phyloP scores from a whole-genome alignment of 257 asterid genomes.

The Capsicum chinense region DNA sequence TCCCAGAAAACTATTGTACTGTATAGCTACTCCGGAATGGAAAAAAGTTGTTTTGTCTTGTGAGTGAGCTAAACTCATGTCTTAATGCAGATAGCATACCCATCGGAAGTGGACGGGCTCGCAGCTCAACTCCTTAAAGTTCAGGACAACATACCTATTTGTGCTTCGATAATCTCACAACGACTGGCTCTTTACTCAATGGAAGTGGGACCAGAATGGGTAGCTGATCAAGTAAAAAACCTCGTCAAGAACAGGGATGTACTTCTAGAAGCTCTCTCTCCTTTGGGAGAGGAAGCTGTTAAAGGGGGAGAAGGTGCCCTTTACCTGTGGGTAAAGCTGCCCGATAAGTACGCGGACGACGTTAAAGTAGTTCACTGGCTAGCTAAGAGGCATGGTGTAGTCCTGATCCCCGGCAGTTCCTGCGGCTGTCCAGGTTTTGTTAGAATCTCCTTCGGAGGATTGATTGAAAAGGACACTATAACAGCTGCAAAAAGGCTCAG shows the following conservation, averaged over 20 bases:
- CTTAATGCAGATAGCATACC: conserved; percentile 81
- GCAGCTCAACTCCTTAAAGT: conserved; percentile 82
- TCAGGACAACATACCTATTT: conserved; percentile 97
- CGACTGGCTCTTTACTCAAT: conserved; percentile 76
- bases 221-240: conserved; percentile 60
- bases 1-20: background rate
- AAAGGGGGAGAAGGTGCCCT: conserved; percentile 98
- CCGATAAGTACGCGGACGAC: conserved; percentile 58
- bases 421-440: conserved; percentile 78
- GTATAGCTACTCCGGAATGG: background rate
- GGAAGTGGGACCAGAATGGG: conserved; percentile 94
- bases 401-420: conserved; percentile 73
- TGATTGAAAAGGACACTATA: conserved; percentile 64
- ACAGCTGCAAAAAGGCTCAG: conserved; percentile 75
- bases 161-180: conserved; percentile 85
- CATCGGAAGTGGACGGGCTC: conserved; percentile 78
- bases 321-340: conserved; percentile 95
- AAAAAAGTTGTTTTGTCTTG: background rate
- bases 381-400: conserved; percentile 68
- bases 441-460: conserved; percentile 85
- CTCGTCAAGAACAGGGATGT: conserved; percentile 73
- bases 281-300: conserved; percentile 75
- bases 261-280: conserved; percentile 71
- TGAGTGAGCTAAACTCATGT: conserved; percentile 3
- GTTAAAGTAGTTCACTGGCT: conserved; percentile 84